These are phyloP conservation scores for Triticum monococcum DNA, from an alignment of 176 grass and related monocot genomes.

Conservation along the genomic window DNA sequence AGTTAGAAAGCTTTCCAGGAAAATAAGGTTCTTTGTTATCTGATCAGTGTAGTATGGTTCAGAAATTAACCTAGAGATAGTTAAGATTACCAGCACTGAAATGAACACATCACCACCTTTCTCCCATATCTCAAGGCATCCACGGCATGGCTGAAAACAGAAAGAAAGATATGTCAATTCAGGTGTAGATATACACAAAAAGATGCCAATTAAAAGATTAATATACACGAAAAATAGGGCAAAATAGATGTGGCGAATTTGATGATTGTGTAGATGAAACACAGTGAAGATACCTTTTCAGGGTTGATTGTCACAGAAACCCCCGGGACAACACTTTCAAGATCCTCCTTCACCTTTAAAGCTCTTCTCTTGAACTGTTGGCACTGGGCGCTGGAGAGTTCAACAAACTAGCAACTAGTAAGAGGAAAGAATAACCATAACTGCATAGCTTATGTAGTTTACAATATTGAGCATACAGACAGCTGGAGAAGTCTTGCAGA, in stretches of 20 bases:
- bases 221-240: not conserved
- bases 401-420: not conserved
- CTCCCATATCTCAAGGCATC: slow-evolving; percentile 81
- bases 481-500: not conserved
- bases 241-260: not conserved
- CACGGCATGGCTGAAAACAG: slow-evolving; percentile 63
- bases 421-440: not conserved
- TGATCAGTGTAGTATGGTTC: not conserved
- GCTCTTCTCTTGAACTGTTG: slow-evolving; percentile 68
- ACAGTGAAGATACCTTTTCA: slow-evolving; percentile 49
- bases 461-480: not conserved
- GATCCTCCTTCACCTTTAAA: slow-evolving; percentile 65
- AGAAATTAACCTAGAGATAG: not conserved
- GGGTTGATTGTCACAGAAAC: slow-evolving; percentile 69
- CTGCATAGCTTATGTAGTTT: not conserved
- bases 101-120: slow-evolving; percentile 73
- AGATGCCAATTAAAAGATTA: not conserved
- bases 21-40: not conserved
- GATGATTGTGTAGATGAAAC: not conserved
- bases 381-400: slow-evolving; percentile 69
- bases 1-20: not conserved
- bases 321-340: slow-evolving; percentile 56
- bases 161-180: not conserved
- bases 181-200: not conserved
- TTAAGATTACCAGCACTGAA: slow-evolving; percentile 66